A percentile compares a stretch with the other conserved stretches of the same genome.
Evolutionary conservation across 78 protist species (phyloP).

Genomic region (Dictyostelium citrinum): DNA sequence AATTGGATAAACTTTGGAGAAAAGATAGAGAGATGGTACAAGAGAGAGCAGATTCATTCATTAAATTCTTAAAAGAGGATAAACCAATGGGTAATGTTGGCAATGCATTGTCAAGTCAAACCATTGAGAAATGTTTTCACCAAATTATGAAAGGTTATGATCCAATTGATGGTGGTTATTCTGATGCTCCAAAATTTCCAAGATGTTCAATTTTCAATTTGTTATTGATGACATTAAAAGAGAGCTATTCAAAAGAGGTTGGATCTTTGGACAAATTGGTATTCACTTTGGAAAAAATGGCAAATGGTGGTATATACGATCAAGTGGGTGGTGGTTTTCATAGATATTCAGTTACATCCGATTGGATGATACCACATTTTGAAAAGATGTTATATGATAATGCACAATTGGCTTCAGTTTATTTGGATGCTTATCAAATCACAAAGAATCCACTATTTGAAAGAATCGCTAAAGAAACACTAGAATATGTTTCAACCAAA

Average conservation of each 20-base stretch:
- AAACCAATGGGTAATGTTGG: slow-evolving; percentile 30
- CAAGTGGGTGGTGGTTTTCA: slow-evolving; percentile 91
- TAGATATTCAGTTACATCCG: slow-evolving; percentile 78
- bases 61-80: slow-evolving; percentile 21
- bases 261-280: slow-evolving; percentile 2
- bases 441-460: background rate
- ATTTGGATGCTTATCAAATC: slow-evolving; percentile 76
- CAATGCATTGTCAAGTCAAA: background rate
- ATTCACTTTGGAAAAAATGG: slow-evolving; percentile 77
- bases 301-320: slow-evolving; percentile 88
- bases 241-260: background rate
- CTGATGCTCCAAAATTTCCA: slow-evolving; percentile 89
- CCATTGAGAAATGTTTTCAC: background rate
- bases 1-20: slow-evolving; percentile 61
- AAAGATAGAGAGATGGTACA: slow-evolving; percentile 21
- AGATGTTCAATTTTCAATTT: slow-evolving; percentile 69
- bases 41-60: slow-evolving; percentile 44
- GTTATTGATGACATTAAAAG: background rate
- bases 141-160: slow-evolving; percentile 57
- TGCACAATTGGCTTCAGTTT: slow-evolving; percentile 71
- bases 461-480: background rate
- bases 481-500: slow-evolving; percentile 47
- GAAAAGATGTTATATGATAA: slow-evolving; percentile 92
- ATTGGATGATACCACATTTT: slow-evolving; percentile 89
- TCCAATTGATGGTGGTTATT: slow-evolving; percentile 80